Evolutionary conservation across 2,329 filamentous ascomycete genomes (phyloP).

Genomic region (Neonectria sp.): DNA sequence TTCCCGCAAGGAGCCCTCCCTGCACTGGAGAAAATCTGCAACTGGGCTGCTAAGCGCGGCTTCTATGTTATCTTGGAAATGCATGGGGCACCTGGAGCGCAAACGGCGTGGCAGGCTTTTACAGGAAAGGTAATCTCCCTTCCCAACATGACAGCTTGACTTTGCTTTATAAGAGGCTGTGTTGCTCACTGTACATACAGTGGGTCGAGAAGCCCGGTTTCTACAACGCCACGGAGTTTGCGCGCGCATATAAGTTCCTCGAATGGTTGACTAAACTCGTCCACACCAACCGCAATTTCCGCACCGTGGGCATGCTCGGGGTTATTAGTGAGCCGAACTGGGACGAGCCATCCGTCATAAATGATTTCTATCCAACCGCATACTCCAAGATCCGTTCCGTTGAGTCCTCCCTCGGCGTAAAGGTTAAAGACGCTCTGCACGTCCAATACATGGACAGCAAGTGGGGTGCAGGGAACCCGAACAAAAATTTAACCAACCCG

Average conservation of each 20-base stretch:
- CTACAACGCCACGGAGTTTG: not conserved
- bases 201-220: not conserved
- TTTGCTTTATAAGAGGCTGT: not conserved
- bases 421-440: not conserved
- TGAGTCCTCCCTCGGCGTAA: not conserved
- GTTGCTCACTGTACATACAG: not conserved
- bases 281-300: conserved; percentile 1
- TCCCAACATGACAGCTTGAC: not conserved
- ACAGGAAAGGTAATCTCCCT: not conserved
- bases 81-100: not conserved
- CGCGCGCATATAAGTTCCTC: not conserved
- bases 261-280: not conserved
- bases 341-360: not conserved
- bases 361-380: not conserved
- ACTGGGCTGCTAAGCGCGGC: not conserved
- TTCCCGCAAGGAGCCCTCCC: not conserved
- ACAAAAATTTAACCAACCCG: not conserved
- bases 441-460: not conserved
- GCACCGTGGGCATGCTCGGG: not conserved
- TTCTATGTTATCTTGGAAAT: not conserved
- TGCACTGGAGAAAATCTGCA: not conserved
- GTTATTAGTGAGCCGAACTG: not conserved
- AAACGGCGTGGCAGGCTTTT: not conserved
- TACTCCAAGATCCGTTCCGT: not conserved
- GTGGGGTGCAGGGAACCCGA: not conserved